A percentile compares a stretch with the other conserved stretches of the same genome.
Evolutionary conservation across 2,329 filamentous ascomycete genomes (phyloP).

Genomic region (Tolypocladium album): DNA sequence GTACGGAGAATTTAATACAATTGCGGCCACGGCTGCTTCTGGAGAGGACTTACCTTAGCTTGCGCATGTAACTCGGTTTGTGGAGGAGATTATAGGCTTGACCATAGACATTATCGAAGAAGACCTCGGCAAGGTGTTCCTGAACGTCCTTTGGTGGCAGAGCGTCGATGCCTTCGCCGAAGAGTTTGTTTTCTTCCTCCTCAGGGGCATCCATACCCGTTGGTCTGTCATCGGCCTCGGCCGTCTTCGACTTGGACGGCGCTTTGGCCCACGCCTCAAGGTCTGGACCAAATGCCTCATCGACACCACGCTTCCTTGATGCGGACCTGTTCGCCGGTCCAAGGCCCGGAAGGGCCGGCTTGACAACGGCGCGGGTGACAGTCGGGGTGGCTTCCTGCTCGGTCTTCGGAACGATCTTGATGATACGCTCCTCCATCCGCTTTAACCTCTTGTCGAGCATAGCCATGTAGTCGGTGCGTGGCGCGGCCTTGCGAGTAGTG

Average conservation of each 20-base stretch:
- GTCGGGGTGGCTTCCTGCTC: constrained; percentile 57
- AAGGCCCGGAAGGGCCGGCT: constrained; percentile 58
- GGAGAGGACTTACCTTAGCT: constrained; percentile 47
- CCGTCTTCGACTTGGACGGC: constrained; percentile 37
- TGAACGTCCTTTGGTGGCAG: constrained; percentile 81
- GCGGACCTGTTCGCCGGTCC: constrained; percentile 31
- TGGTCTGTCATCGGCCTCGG: constrained; percentile 28
- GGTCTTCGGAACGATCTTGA: constrained; percentile 85
- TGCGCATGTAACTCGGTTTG: constrained; percentile 94
- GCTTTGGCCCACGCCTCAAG: constrained; percentile 70
- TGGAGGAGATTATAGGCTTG: constrained; percentile 91
- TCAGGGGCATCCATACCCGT: constrained; percentile 49
- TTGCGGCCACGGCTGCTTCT: not conserved
- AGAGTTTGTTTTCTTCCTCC: constrained; percentile 63
- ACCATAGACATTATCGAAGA: constrained; percentile 92
- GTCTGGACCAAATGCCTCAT: constrained; percentile 78
- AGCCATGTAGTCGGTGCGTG: constrained; percentile 95
- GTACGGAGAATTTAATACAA: not conserved
- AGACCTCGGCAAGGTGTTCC: constrained; percentile 86
- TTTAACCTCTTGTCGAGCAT: constrained; percentile 95
- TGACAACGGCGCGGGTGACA: constrained; percentile 73
- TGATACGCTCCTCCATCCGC: constrained; percentile 95
- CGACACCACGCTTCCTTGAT: constrained; percentile 69
- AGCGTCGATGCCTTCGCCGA: constrained; percentile 73
- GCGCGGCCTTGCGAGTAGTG: constrained; percentile 85